Percentiles rank a stretch among this genome's conserved stretches.
phyloP scores from a whole-genome alignment of 2,329 filamentous ascomycete species.

The Cordyceps fumosorosea region DNA sequence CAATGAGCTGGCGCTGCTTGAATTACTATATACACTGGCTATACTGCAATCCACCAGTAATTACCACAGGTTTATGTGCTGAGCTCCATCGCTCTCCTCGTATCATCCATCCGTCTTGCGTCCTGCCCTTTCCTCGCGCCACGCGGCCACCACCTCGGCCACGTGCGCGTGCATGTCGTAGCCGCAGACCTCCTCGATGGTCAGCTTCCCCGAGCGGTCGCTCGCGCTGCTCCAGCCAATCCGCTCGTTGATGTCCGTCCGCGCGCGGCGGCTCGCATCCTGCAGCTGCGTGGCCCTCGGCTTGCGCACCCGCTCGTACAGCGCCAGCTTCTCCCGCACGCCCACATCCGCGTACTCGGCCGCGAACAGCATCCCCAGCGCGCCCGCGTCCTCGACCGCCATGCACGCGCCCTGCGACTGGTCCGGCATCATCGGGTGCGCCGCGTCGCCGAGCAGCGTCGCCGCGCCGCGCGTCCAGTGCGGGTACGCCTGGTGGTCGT shows the following conservation, averaged over 20 bases:
- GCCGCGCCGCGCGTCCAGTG: conserved; percentile 41
- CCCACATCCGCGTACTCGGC: conserved; percentile 27
- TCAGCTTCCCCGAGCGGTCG: conserved; percentile 48
- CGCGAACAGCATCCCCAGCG: conserved; percentile 51
- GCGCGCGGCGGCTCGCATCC: conserved; percentile 42
- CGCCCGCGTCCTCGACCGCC: conserved; percentile 58
- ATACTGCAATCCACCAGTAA: background rate
- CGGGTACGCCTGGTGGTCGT: conserved; percentile 39
- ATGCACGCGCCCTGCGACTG: conserved; percentile 61
- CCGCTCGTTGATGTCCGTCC: conserved; percentile 49
- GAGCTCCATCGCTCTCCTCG: background rate
- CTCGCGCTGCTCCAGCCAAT: conserved; percentile 51
- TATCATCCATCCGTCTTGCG: background rate
- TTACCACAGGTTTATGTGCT: background rate
- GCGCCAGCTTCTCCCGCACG: conserved; percentile 34
- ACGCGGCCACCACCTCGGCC: conserved; percentile 6
- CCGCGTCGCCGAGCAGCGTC: conserved; percentile 56
- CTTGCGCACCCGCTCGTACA: conserved; percentile 43
- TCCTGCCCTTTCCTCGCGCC: background rate
- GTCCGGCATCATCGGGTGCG: conserved; percentile 61
- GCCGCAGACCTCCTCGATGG: conserved; percentile 56
- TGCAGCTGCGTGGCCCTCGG: conserved; percentile 45
- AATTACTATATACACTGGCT: background rate
- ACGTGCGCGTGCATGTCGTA: conserved; percentile 27
- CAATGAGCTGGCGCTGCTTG: background rate